Percentiles rank a stretch among this genome's conserved stretches.
Evolutionary conservation across 78 protist species (phyloP).

Genomic region (Dictyostelium purpureum): DNA sequence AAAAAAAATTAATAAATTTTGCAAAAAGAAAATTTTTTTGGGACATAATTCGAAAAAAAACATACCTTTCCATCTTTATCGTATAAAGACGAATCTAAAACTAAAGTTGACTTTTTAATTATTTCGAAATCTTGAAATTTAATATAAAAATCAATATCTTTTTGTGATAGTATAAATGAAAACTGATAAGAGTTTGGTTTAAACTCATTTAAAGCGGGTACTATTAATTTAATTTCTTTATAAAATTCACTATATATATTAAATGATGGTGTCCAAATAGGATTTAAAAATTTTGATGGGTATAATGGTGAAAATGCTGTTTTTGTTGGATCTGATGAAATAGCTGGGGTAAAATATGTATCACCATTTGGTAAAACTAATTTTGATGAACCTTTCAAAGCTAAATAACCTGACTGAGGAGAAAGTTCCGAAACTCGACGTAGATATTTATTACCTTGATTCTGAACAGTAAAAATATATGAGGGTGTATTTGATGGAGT

Average conservation of each 20-base stretch:
- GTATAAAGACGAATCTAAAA: not conserved
- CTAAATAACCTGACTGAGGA: not conserved
- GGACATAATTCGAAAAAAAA: no score
- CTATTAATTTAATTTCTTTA: not conserved
- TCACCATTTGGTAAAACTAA: not conserved
- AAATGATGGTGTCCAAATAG: conserved; percentile 44
- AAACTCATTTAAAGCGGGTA: not conserved
- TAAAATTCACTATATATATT: not conserved
- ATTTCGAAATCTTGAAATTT: not conserved
- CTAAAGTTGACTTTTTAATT: not conserved
- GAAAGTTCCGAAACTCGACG: not conserved
- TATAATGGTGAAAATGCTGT: not conserved
- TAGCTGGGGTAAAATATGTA: not conserved
- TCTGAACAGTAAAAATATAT: conserved; percentile 4
- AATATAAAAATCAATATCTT: not conserved
- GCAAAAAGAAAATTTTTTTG: not conserved
- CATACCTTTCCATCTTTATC: not conserved
- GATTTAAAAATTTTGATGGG: conserved; percentile 6
- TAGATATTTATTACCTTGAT: not conserved
- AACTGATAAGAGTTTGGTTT: conserved; percentile 6
- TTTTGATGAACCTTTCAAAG: conserved; percentile 5
- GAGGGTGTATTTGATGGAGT: conserved; percentile 1
- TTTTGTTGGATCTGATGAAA: not conserved
- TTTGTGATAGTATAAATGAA: conserved; percentile 14
- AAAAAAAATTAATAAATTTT: not conserved